Conservation (phyloP, 345 rosid species). For the Microcos paniculata region DNA sequence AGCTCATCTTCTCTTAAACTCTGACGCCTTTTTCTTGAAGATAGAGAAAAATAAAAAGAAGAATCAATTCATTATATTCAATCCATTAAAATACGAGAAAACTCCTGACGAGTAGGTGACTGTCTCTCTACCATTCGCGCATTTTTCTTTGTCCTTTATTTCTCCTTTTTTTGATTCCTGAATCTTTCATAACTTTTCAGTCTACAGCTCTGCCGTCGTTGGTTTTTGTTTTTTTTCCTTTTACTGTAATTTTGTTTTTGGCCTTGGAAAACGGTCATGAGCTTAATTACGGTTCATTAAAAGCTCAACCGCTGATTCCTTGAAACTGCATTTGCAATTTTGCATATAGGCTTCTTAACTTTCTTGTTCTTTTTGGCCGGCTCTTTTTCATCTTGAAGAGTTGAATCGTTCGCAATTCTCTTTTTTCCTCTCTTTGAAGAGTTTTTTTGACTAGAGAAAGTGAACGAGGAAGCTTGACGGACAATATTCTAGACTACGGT, state of each 20-base stretch:
- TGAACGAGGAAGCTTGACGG: constrained; percentile 38
- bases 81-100: constrained; percentile 11
- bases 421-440: constrained; percentile 20
- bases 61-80: not conserved
- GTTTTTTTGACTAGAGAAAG: constrained; percentile 35
- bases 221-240: not conserved
- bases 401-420: constrained; percentile 17
- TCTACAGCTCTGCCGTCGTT: not conserved
- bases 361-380: not conserved
- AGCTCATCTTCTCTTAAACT: constrained; percentile 32
- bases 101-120: constrained; percentile 35
- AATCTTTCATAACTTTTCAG: not conserved
- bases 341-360: not conserved
- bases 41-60: not conserved
- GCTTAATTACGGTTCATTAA: not conserved
- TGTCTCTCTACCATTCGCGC: constrained; percentile 14
- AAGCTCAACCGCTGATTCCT: not conserved
- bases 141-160: constrained; percentile 18
- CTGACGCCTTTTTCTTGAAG: constrained; percentile 17
- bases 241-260: not conserved
- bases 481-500: constrained; percentile 35
- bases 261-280: not conserved
- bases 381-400: constrained; percentile 12
- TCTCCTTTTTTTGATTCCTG: not conserved
- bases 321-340: constrained; percentile 5